Percentiles rank a stretch among this genome's conserved stretches.
phyloP scores from a whole-genome alignment of 2,329 filamentous ascomycete genomes.

The Mariannaea elegans region DNA sequence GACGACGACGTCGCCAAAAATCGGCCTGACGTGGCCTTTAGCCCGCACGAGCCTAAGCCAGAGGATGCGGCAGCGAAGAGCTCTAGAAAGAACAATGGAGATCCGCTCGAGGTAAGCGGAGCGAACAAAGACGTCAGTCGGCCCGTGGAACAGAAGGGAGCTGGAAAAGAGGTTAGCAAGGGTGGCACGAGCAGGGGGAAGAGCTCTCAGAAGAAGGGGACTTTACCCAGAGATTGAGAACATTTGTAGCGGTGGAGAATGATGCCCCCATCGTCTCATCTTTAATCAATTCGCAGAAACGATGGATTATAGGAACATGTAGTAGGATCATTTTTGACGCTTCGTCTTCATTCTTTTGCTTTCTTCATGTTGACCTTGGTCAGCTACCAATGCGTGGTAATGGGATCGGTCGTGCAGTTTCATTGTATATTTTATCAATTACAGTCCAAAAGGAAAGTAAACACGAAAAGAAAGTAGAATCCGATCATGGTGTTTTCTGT shows the following conservation, averaged over 20 bases:
- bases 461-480: not conserved
- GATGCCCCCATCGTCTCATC: no score
- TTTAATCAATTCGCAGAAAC: no score
- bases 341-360: no score
- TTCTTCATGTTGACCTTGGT: no score
- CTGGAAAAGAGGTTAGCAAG: slow-evolving; percentile 46
- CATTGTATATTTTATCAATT: no score
- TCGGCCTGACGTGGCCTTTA: slow-evolving; percentile 71
- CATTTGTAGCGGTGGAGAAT: not conserved
- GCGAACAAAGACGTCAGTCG: slow-evolving; percentile 56
- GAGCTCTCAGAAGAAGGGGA: slow-evolving; percentile 44
- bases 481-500: not conserved
- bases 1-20: slow-evolving; percentile 67
- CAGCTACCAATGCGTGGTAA: no score
- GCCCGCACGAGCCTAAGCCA: slow-evolving; percentile 73
- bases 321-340: no score
- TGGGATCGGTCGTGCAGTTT: not conserved
- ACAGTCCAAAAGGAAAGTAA: no score
- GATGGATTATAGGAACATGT: no score
- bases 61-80: slow-evolving; percentile 67
- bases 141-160: slow-evolving; percentile 46
- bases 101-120: slow-evolving; percentile 53
- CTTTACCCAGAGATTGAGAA: slow-evolving; percentile 16
- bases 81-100: slow-evolving; percentile 49
- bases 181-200: slow-evolving; percentile 45